Conservation (phyloP, 2,329 filamentous ascomycete genomes). For the Penicillium aurantiogriseum region DNA sequence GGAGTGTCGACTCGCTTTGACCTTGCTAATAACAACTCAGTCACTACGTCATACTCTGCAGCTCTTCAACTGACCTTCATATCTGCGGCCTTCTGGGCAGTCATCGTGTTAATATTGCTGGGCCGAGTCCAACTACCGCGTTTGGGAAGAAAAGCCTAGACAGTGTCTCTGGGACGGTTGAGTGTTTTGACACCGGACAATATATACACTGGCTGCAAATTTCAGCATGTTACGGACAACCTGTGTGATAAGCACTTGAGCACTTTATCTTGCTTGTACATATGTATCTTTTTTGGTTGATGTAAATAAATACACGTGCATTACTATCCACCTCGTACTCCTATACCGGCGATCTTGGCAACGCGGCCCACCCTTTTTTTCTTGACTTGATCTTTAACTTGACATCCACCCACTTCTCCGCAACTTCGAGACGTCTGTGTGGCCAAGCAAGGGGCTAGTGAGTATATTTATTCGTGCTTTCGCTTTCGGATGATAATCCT, state of each 20-base stretch:
- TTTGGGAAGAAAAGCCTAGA: constrained; percentile 26
- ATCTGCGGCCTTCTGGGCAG: constrained; percentile 38
- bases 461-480: neutral
- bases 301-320: neutral
- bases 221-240: neutral
- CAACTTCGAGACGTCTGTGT: constrained; percentile 11
- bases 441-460: constrained; percentile 11
- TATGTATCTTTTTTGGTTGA: neutral
- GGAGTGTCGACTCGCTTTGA: neutral
- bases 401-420: constrained; percentile 8
- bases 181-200: neutral
- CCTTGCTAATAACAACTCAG: constrained; percentile 26
- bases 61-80: constrained; percentile 40
- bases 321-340: neutral
- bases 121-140: constrained; percentile 35
- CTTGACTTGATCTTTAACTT: neutral
- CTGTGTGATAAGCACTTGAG: neutral
- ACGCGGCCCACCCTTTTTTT: constrained; percentile 1
- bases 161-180: neutral
- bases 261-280: neutral
- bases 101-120: constrained; percentile 35
- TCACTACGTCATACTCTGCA: constrained; percentile 37
- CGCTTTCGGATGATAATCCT: neutral
- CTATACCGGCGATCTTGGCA: constrained; percentile 9
- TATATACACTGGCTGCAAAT: neutral